Evolutionary conservation across 2,329 filamentous ascomycete species (phyloP).

Genomic region (Alternaria triticimaculans): DNA sequence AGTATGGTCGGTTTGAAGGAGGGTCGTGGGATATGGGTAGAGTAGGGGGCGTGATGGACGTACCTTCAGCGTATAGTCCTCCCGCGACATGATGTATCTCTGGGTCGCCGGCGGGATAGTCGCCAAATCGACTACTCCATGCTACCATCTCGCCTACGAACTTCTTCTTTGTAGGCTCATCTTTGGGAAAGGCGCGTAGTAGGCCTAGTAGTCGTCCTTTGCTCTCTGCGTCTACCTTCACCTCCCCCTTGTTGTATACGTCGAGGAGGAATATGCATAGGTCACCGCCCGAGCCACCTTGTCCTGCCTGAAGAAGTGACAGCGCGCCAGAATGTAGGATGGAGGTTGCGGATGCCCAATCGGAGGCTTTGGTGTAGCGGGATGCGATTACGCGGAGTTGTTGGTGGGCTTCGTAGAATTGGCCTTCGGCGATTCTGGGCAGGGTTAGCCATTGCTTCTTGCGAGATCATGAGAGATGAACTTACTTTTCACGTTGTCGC

Average conservation of each 20-base stretch:
- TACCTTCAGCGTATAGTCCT: constrained; percentile 81
- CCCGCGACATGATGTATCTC: constrained; percentile 94
- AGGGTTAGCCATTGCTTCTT: constrained; percentile 19
- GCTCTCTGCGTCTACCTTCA: constrained; percentile 75
- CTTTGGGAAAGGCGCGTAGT: constrained; percentile 77
- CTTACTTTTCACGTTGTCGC: constrained; percentile 77
- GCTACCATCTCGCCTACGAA: constrained; percentile 85
- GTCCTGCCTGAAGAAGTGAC: constrained; percentile 86
- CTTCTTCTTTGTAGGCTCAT: constrained; percentile 91
- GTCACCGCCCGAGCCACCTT: constrained; percentile 91
- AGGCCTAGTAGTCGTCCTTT: constrained; percentile 79
- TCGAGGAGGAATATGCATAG: constrained; percentile 86
- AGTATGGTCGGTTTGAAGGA: neutral
- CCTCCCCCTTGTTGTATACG: constrained; percentile 85
- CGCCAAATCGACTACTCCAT: constrained; percentile 88
- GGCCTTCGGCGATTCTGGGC: constrained; percentile 80
- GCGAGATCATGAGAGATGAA: neutral
- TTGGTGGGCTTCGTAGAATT: constrained; percentile 98
- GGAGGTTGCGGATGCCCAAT: constrained; percentile 85
- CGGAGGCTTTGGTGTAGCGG: constrained; percentile 86
- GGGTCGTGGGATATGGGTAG: no score
- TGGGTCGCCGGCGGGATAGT: constrained; percentile 88
- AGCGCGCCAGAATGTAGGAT: constrained; percentile 85
- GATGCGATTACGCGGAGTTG: constrained; percentile 95
- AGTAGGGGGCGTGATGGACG: constrained; percentile 2